Conservation (phyloP, 73 alveolate genomes). For the Paramecium primaurelia region DNA sequence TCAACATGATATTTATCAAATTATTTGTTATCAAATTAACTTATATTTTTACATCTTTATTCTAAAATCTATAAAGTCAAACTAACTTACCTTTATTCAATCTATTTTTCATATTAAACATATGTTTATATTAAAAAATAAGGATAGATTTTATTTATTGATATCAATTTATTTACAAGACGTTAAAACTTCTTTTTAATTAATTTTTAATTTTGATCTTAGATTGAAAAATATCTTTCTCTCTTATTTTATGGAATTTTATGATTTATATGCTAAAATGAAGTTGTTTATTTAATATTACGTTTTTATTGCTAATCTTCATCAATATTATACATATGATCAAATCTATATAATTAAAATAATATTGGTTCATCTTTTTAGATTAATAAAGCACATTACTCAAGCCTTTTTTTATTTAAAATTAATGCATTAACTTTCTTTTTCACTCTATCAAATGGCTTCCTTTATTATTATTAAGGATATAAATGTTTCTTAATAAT, state of each 20-base stretch:
- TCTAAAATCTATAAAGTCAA: not conserved
- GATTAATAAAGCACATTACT: not conserved
- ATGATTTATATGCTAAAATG: not conserved
- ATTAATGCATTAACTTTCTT: not conserved
- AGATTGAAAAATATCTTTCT: not conserved
- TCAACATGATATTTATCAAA: not conserved
- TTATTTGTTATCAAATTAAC: not conserved
- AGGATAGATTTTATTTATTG: slow-evolving; percentile 13
- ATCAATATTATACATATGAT: not conserved
- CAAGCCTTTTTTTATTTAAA: not conserved
- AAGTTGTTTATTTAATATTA: not conserved
- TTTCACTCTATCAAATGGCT: not conserved
- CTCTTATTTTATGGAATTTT: not conserved
- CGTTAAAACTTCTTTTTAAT: not conserved
- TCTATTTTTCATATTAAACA: not conserved
- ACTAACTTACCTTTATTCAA: not conserved
- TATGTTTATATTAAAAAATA: not conserved
- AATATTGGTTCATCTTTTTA: not conserved
- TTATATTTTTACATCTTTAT: not conserved
- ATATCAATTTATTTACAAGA: not conserved
- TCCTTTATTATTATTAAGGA: not conserved
- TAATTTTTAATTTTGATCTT: not conserved
- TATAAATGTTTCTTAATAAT: not conserved
- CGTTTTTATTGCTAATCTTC: not conserved
- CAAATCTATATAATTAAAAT: not conserved